Evolutionary conservation across 352 stramenopile genomes (phyloP), one percentile per base, ranked within the genome.

Genomic region (Phytopythium kandeliae): DNA sequence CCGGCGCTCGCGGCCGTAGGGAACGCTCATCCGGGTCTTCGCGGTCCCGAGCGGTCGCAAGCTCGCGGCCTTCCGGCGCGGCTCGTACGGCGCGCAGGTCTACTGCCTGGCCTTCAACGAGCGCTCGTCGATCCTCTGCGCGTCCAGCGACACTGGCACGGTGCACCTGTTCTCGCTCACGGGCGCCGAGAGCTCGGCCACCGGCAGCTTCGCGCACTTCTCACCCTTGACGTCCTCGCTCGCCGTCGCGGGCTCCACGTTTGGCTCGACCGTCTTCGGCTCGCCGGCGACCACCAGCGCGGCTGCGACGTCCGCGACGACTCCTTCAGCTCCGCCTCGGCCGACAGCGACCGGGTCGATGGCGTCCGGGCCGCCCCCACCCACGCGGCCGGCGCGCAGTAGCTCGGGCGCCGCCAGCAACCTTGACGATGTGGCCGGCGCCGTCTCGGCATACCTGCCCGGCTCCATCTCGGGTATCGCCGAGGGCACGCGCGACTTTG

Each of bases 21-120:
- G 97, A 16, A 99, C 97, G 7, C 71, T 99, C 36, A 95, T 99
- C 58, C 84, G 97, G n/a, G 86, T 99, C 21, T 99, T 98, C 72
- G 81, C 96, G 48, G 96, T 98, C 8, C 79, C 89, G 43, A 95
- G 78, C 1, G 94, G 95, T 11, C 85, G 83, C 55, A 88, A 96
- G 55, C 68, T 93, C 31, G 84, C 86, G 28, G 96, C 98, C 45
- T 97, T 99, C 54, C 86, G 96, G 31, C 73, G 96, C 19, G 97
- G 97, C 1, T 97, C 97, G 17, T 97, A 99, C 64, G 72, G 92
- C 7, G 95, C 96, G 10, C 85, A 89, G 44, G 97, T 99, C 52
- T 98, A 96, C 56, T 98, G 91, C 58, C 66, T 99, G 21, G 77
- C 89, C 7, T 99, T 99, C 66, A 98, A 97, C 64, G 81, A 95